Percentiles rank a stretch among this genome's conserved stretches.
These are phyloP conservation scores for Telopea speciosissima DNA, from an alignment of 177 flowering plant species.

Conservation along the genomic window DNA sequence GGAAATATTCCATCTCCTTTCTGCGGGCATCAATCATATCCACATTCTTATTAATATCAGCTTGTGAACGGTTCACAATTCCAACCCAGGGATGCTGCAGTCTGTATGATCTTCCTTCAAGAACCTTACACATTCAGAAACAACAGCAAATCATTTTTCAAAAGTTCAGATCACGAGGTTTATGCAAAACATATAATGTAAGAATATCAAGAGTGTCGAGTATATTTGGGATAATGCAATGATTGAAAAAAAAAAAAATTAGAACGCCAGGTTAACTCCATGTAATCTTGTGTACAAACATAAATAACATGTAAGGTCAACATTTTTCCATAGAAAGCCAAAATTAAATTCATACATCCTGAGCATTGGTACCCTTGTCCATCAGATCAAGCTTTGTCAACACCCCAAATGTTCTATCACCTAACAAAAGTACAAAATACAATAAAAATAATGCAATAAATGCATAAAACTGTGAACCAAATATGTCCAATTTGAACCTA, in stretches of 20 bases:
- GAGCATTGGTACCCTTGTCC: conserved; percentile 98
- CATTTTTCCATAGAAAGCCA: conserved; percentile 2
- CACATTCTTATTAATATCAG: conserved; percentile 87
- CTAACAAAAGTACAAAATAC: conserved; percentile 25
- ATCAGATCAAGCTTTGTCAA: conserved; percentile 92
- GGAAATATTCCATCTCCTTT: conserved; percentile 82
- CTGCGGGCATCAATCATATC: conserved; percentile 82
- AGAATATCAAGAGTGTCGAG: not conserved
- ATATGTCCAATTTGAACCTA: not conserved
- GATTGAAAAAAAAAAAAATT: not conserved
- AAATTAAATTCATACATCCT: conserved; percentile 49
- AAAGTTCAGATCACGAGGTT: not conserved
- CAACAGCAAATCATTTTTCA: conserved; percentile 13
- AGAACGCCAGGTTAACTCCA: not conserved
- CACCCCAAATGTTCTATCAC: conserved; percentile 98
- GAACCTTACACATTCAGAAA: conserved; percentile 47
- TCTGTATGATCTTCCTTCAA: conserved; percentile 84
- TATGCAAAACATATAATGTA: not conserved
- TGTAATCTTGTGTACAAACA: not conserved
- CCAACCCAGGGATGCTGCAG: conserved; percentile 98
- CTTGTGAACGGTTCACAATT: conserved; percentile 89
- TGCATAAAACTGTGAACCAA: not conserved
- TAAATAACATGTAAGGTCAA: not conserved
- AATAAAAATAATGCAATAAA: conserved; percentile 1
- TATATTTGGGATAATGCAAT: not conserved